Evolutionary conservation across 306 rosid species (phyloP).

Genomic region (Mucuna pruriens): DNA sequence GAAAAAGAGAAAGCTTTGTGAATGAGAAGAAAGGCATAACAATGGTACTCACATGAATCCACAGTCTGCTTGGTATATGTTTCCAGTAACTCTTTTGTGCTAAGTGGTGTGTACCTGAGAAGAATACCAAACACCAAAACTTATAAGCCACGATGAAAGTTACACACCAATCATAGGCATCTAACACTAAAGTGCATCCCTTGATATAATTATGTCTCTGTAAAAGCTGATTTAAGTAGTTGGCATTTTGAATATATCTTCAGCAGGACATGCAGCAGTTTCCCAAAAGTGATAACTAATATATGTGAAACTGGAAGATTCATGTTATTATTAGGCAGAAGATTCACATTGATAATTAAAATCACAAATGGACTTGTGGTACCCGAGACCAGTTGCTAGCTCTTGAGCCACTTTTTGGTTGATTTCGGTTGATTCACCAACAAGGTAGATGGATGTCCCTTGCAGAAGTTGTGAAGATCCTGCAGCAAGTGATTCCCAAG

Average conservation of each 20-base stretch:
- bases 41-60: slow-evolving; percentile 77
- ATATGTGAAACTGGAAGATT: background rate
- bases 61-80: slow-evolving; percentile 67
- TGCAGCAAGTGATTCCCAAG: slow-evolving; percentile 86
- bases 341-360: slow-evolving; percentile 23
- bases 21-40: background rate
- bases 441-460: slow-evolving; percentile 82
- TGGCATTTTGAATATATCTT: slow-evolving; percentile 10
- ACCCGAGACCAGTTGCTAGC: slow-evolving; percentile 94
- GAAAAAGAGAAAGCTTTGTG: slow-evolving; percentile 24
- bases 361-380: slow-evolving; percentile 15
- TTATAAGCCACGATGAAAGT: slow-evolving; percentile 5
- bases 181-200: background rate
- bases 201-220: background rate
- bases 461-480: slow-evolving; percentile 80
- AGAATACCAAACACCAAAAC: slow-evolving; percentile 37
- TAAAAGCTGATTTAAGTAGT: background rate
- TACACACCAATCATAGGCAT: slow-evolving; percentile 2
- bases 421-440: slow-evolving; percentile 82
- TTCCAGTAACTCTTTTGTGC: slow-evolving; percentile 84
- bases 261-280: background rate
- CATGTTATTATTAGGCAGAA: background rate
- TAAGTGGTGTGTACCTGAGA: slow-evolving; percentile 84
- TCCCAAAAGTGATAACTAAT: background rate
- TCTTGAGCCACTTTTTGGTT: slow-evolving; percentile 87